These are phyloP conservation scores for Viola odorata DNA, from an alignment of 345 rosid genomes.

Conservation along the genomic window DNA sequence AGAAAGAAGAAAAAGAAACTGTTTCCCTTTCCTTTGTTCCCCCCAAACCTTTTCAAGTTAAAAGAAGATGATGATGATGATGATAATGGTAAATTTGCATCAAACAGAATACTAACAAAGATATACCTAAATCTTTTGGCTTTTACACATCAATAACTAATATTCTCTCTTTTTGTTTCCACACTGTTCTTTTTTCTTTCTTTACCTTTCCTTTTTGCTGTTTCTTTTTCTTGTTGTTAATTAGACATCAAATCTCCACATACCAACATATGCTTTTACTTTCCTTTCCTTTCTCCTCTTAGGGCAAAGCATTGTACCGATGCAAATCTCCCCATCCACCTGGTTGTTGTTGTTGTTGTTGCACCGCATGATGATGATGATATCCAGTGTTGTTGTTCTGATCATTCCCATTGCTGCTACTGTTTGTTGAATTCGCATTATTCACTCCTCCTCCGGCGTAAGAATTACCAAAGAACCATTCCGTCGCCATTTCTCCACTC, in stretches of 20 bases:
- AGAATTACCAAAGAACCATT: conserved; percentile 68
- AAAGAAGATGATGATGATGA: too few species aligned
- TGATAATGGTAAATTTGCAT: conserved; percentile 7
- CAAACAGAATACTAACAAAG: conserved; percentile 24
- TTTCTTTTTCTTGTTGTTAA: too few species aligned
- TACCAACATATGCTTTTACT: background rate
- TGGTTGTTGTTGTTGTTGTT: conserved; percentile 31
- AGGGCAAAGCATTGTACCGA: conserved; percentile 45
- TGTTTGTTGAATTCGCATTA: conserved; percentile 32
- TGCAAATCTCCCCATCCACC: conserved; percentile 43
- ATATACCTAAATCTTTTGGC: conserved; percentile 22
- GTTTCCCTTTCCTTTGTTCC: background rate
- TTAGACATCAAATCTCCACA: too few species aligned
- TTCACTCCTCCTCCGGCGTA: conserved; percentile 30
- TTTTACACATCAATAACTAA: conserved; percentile 3
- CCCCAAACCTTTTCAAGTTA: conserved; percentile 24
- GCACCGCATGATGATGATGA: background rate
- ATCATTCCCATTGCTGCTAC: conserved; percentile 28
- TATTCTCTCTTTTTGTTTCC: conserved; percentile 2
- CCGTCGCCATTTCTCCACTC: conserved; percentile 38
- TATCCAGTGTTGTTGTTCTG: conserved; percentile 10
- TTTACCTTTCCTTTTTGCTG: conserved; percentile 17
- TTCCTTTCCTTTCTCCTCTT: conserved; percentile 18
- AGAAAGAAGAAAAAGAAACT: conserved; percentile 11
- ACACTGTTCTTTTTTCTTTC: background rate